A percentile compares a stretch with the other conserved stretches of the same genome.
phyloP scores from a whole-genome alignment of 208 protist genomes.

The Leptomonas pyrrhocoris region DNA sequence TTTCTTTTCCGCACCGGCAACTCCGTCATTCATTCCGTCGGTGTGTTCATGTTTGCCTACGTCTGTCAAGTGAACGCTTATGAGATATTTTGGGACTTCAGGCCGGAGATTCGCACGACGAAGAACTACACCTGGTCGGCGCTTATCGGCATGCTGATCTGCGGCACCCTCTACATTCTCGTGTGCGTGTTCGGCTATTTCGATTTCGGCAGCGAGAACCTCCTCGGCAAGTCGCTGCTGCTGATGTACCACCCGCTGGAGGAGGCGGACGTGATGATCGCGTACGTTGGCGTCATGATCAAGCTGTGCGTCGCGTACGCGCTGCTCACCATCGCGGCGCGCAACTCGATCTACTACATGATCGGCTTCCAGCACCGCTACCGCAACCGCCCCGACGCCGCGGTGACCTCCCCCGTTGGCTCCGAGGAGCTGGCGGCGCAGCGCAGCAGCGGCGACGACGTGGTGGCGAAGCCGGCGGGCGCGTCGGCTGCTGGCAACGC shows the following conservation, averaged over 20 bases:
- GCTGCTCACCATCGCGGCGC: slow-evolving; percentile 42
- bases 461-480: not conserved
- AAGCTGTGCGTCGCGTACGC: slow-evolving; percentile 69
- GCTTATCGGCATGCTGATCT: slow-evolving; percentile 57
- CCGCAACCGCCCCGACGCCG: slow-evolving; percentile 19
- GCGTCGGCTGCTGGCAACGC: not conserved
- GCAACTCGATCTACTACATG: slow-evolving; percentile 67
- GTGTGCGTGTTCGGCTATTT: slow-evolving; percentile 68
- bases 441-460: not conserved
- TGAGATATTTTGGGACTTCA: slow-evolving; percentile 59
- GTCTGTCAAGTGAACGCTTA: slow-evolving; percentile 60
- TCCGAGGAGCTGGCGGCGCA: slow-evolving; percentile 8
- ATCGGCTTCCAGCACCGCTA: slow-evolving; percentile 48
- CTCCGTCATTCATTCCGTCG: slow-evolving; percentile 36
- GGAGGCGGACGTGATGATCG: slow-evolving; percentile 43
- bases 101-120: slow-evolving; percentile 32
- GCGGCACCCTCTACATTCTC: slow-evolving; percentile 52
- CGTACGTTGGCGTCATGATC: slow-evolving; percentile 58
- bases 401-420: not conserved
- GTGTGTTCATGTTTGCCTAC: slow-evolving; percentile 71
- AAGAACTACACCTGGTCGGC: slow-evolving; percentile 45
- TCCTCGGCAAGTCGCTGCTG: slow-evolving; percentile 49
- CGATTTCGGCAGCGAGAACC: slow-evolving; percentile 53
- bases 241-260: slow-evolving; percentile 56
- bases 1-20: slow-evolving; percentile 59